phyloP scores from a whole-genome alignment of 768 basidiomycete species.

The Agrocybe pediades region DNA sequence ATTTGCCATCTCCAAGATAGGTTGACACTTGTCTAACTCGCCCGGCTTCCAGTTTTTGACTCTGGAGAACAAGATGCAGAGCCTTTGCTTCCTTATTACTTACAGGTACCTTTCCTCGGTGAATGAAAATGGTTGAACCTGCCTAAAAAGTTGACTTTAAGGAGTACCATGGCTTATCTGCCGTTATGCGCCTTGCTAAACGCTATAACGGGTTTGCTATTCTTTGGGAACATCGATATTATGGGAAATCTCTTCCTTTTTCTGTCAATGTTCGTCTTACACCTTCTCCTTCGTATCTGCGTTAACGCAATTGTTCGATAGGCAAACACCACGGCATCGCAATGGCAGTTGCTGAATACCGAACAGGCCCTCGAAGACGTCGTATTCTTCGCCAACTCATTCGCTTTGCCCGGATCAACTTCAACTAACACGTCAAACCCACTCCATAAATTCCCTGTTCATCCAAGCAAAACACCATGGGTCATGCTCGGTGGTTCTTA shows the following conservation, averaged over 20 bases:
- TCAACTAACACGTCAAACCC: conserved; percentile 1
- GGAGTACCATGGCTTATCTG: conserved; percentile 52
- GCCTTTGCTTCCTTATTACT: conserved; percentile 48
- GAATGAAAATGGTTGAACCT: background rate
- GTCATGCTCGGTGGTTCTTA: conserved; percentile 52
- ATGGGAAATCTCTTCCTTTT: conserved; percentile 49
- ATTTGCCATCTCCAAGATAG: background rate
- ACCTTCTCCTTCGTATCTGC: background rate
- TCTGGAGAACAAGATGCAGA: conserved; percentile 53
- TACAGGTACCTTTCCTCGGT: conserved; percentile 20
- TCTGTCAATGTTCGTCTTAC: conserved; percentile 40
- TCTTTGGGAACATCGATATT: conserved; percentile 53
- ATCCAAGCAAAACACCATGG: conserved; percentile 47
- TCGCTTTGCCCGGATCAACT: conserved; percentile 15
- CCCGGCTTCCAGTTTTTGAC: conserved; percentile 42
- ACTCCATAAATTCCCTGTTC: conserved; percentile 26
- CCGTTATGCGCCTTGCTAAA: conserved; percentile 48
- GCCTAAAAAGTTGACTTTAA: background rate
- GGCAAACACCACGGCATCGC: conserved; percentile 45
- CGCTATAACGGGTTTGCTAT: conserved; percentile 47
- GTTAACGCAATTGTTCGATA: conserved; percentile 10
- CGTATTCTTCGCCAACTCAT: conserved; percentile 48
- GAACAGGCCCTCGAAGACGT: conserved; percentile 54
- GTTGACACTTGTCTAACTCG: background rate
- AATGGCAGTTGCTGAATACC: conserved; percentile 49